Evolutionary conservation across 352 stramenopile species (phyloP), one percentile per base, ranked within the genome.

Genomic region (Phytophthora hybrid): DNA sequence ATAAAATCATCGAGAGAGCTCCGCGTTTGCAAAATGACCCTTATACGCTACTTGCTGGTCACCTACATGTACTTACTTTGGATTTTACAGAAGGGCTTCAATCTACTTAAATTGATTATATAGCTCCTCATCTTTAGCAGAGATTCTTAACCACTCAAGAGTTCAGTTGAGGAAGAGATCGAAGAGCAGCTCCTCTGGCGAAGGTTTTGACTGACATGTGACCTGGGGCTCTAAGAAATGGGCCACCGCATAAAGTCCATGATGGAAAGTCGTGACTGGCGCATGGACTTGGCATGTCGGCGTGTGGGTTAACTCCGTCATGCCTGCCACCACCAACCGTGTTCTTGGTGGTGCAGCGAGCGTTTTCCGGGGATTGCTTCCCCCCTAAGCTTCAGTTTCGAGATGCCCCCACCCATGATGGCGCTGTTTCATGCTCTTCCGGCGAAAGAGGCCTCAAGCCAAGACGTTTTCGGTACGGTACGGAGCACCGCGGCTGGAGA

Each of bases 211-310:
- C 52, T 10, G 31, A 29, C 47, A 51, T 59, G 47, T 59, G 37
- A 46, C 31, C 14, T 67, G 32, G 34, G 23, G 21, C 19, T 49
- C 19, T 41, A 64, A 49, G 63, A 70, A 70, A 51, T 63, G 41
- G 34, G 53, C 54, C 66, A 67, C 66, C 66, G 67, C 66, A 72
- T n/a, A n/a, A 3, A 26, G 23, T 26, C 23, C 3, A 26, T 26
- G 23, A 3, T 73, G 66, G 66, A 74, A 59, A 61, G 52, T 69
- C 67, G 59, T 74, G 60, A 51, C 41, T 16, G 9, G 37, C 41
- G 7, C 41, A 51, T 51, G 41, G 41, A 51, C 41, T 51, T 44
- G 37, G 23, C 23, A 26, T 3, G 23, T 26, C 23, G 23, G 23
- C 23, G 19, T 58, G 64, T 67, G 66, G 58, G 66, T 73, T 59